Base-by-base conservation (phyloP, 2,329 filamentous ascomycete species). In the Phaeosphaeriaceae sp. region DNA sequence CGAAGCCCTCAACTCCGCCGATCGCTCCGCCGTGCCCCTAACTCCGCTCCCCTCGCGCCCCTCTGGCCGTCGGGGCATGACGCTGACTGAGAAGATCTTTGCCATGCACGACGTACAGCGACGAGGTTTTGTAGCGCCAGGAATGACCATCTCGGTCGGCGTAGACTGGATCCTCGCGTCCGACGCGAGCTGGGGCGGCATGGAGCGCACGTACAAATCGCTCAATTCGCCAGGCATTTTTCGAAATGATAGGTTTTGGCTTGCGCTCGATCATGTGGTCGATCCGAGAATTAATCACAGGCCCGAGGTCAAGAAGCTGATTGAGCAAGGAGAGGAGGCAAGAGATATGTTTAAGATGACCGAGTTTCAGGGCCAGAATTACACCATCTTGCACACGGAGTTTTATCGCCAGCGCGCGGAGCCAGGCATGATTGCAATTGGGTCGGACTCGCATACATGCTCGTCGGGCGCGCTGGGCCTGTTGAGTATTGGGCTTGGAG, bases 221-320 rank as follows among this genome's bases (percentile, higher is more conserved):
- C 63, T 84, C 7, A 78, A 79, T 2, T 61, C 68, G 13, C 79
- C 80, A 0, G 75, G 77, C 3, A 80, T 82, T n/a, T 83, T 77
- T 57, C 79, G 82, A 9, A 84, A 83, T 52, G 81, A 84, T 59
- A 70, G 82, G 0, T 79, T 84, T 61, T 84, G 82, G 82, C 73
- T 85, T 6, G 82, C 81, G 0, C 79, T 79, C 1, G 83, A 84
- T 62, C 82, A 84, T 59, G 74, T 80, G 3, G 80, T 83, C 3
- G 81, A 84, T 52, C 82, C 82, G 1, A 72, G 80, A 1, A 65
- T 78, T 7, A 75, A 75, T n/a, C 57, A 77, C 15, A 57, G 66
- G 0, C 78, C 80, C 0, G 63, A 72, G 27, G 70, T 79, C 33
- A 67, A 76, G 55, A 65, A 58, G 13, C 68, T 83, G n/a, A 73